These are phyloP conservation scores for grape (Vitis vinifera) DNA, from an alignment of 164 flowering plant species.

Conservation along the genomic window DNA sequence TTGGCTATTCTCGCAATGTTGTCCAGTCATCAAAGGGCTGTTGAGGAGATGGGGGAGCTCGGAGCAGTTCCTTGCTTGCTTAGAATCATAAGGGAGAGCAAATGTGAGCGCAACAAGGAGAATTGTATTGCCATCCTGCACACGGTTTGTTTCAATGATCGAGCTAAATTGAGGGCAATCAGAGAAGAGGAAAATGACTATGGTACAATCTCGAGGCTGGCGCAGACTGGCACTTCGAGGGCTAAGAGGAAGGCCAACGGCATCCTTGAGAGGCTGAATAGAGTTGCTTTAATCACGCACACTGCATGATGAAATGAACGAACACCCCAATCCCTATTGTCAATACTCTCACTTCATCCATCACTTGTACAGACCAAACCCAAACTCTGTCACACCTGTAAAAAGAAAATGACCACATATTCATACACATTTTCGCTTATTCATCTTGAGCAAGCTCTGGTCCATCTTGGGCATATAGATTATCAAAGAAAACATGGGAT, in stretches of 20 bases:
- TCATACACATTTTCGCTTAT: not conserved
- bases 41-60: constrained; percentile 61
- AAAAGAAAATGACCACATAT: not conserved
- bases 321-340: too few species aligned
- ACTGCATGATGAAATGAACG: constrained; percentile 47
- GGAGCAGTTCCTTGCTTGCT: constrained; percentile 65
- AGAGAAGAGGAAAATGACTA: constrained; percentile 60
- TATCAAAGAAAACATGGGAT: not conserved
- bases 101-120: constrained; percentile 66
- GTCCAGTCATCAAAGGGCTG: constrained; percentile 50
- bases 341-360: not conserved
- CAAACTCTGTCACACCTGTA: not conserved
- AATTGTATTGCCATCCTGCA: constrained; percentile 66
- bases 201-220: constrained; percentile 60
- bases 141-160: constrained; percentile 50
- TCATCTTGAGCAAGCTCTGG: constrained; percentile 8
- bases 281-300: constrained; percentile 39
- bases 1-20: constrained; percentile 75
- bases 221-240: constrained; percentile 71
- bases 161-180: constrained; percentile 54
- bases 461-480: not conserved
- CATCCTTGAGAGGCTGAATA: constrained; percentile 63
- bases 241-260: constrained; percentile 82
- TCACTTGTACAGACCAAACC: not conserved
- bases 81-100: constrained; percentile 50